Conservation (phyloP, 768 basidiomycete genomes). For the Cystofilobasidium macerans region DNA sequence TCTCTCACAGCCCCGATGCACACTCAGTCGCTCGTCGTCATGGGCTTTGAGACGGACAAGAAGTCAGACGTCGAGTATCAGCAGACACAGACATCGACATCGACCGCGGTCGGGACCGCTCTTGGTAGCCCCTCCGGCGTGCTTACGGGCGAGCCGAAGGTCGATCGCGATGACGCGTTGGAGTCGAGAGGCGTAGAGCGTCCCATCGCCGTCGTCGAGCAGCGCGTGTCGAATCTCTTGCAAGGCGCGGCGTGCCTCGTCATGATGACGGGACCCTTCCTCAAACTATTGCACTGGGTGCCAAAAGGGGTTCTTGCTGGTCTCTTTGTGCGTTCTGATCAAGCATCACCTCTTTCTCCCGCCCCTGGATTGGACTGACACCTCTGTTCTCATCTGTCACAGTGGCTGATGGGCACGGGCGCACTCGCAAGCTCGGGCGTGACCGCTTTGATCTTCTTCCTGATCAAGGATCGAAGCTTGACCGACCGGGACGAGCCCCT, state of each 20-base stretch:
- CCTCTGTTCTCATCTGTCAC: not conserved
- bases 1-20: constrained; percentile 89
- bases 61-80: constrained; percentile 21
- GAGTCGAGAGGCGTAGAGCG: constrained; percentile 30
- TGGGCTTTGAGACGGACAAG: constrained; percentile 45
- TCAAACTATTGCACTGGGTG: constrained; percentile 56
- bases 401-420: constrained; percentile 84
- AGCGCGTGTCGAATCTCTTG: constrained; percentile 80
- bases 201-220: constrained; percentile 65
- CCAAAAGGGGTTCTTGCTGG: constrained; percentile 68
- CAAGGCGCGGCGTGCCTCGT: constrained; percentile 58
- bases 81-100: not conserved
- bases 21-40: constrained; percentile 64
- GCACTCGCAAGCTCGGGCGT: constrained; percentile 73
- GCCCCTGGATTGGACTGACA: too few relatives aligned
- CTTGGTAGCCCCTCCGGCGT: too few relatives aligned
- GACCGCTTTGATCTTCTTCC: constrained; percentile 65
- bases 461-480: constrained; percentile 58
- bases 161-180: not conserved
- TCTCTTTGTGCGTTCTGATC: constrained; percentile 62
- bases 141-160: too few relatives aligned
- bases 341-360: not conserved
- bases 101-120: not conserved
- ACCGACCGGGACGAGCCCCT: constrained; percentile 59
- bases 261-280: constrained; percentile 66